A percentile compares a stretch with the other conserved stretches of the same genome.
phyloP scores from a whole-genome alignment of 345 rosid genomes.

The Turnera subulata region DNA sequence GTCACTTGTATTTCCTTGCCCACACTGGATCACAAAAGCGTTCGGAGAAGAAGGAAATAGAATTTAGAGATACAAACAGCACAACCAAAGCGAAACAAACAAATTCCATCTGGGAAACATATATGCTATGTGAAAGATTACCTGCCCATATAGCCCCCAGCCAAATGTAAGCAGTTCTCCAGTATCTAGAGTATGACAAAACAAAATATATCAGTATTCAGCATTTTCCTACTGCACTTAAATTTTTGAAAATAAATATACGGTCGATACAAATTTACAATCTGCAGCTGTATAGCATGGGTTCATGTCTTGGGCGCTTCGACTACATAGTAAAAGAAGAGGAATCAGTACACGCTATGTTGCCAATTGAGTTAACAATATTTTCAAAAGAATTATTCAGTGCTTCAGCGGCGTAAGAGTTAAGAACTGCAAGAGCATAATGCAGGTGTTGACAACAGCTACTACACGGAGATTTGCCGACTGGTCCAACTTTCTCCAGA shows the following conservation, averaged over 20 bases:
- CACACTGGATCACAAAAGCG: constrained; percentile 49
- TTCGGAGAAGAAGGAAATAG: background rate
- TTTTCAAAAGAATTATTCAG: too few species aligned
- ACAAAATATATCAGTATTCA: background rate
- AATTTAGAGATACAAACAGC: too few species aligned
- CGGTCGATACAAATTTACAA: too few species aligned
- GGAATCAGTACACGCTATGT: too few species aligned
- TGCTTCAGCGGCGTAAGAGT: too few species aligned
- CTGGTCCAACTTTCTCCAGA: background rate
- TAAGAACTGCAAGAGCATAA: too few species aligned
- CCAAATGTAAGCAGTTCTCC: constrained; percentile 77
- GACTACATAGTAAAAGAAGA: too few species aligned
- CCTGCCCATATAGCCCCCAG: constrained; percentile 95
- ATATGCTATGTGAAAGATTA: constrained; percentile 11
- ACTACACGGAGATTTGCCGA: background rate
- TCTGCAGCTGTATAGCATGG: too few species aligned
- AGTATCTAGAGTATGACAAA: constrained; percentile 43
- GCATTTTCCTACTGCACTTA: too few species aligned
- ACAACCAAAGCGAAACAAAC: background rate
- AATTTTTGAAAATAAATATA: too few species aligned
- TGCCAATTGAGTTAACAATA: too few species aligned
- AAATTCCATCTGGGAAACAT: background rate
- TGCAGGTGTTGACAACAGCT: background rate
- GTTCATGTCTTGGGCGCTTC: too few species aligned
- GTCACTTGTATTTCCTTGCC: constrained; percentile 70